Evolutionary conservation across 331 rosid genomes (phyloP), one percentile per base, ranked within the genome.

Genomic region (Malus hybrid): DNA sequence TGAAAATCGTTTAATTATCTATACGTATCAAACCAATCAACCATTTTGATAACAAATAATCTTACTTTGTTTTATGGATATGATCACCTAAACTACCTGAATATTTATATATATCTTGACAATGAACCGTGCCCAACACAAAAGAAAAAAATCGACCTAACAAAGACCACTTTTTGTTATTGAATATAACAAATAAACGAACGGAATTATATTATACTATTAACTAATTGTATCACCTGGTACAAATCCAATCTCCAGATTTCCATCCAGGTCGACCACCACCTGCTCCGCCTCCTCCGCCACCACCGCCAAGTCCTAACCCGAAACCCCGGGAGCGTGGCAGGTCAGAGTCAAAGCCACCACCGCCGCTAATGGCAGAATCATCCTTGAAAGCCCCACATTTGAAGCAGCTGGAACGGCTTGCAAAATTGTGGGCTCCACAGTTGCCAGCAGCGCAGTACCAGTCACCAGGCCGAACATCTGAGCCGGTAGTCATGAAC

Each of bases 221-320:
- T 46, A 48, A 62, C 3, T 48, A n/a, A 65, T 28, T 34, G 29
- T 56, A 67, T 71, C 18, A 91, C 99, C 97, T 89, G 85, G n/a
- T 87, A 75, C 99, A 94, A 78, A 94, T 92, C 99, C 99, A 94
- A 26, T 94, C 99, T 11, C 99, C 99, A 24, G 99, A 94, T 75
- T 92, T 94, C 99, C 99, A 94, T 30, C 93, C 95, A 32, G 97
- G 96, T 75, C 90, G 81, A 32, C 79, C 83, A n/a, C 80, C 81
- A 12, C 82, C 86, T 16, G 80, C 86, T 16, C 58, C 66, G 2
- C 64, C 77, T 2, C 63, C 63, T 8, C 63, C 28, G 7, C 79
- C 86, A 15, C 76, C 74, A 3, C 36, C 72, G 33, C 72, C 87
- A 18, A 4, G 61, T 7, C 81, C 79, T 22, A 82, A 58, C 16